Percentiles rank a stretch among this genome's conserved stretches.
Conservation (phyloP, 75 land plant genomes). For the Picea glauca region DNA sequence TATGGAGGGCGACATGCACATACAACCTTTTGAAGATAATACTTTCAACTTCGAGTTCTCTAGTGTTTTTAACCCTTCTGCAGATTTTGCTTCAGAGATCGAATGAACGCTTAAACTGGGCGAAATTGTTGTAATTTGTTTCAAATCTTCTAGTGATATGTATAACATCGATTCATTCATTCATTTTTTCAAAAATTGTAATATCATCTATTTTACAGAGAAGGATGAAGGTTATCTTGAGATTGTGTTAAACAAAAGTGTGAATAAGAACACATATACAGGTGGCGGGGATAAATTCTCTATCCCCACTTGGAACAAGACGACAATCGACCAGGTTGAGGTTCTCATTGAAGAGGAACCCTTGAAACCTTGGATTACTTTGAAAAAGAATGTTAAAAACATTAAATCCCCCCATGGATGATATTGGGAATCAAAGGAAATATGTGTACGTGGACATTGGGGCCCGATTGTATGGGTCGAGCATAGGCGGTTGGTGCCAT, state of each 20-base stretch:
- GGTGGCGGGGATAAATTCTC: conserved; percentile 66
- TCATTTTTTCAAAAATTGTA: conserved; percentile 24
- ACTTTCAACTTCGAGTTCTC: conserved; percentile 29
- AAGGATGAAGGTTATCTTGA: conserved; percentile 23
- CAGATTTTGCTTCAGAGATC: conserved; percentile 19
- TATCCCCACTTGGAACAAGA: conserved; percentile 14
- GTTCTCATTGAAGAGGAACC: conserved; percentile 55
- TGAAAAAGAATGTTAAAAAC: conserved; percentile 4
- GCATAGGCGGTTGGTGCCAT: conserved; percentile 61
- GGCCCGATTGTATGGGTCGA: conserved; percentile 21
- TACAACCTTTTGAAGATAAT: conserved; percentile 12
- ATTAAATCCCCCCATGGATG: conserved; percentile 40
- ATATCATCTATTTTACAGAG: conserved; percentile 29
- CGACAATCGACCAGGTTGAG: conserved; percentile 32
- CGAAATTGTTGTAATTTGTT: conserved; percentile 40
- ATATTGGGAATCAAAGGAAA: conserved; percentile 34
- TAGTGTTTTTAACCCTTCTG: conserved; percentile 20
- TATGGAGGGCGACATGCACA: not conserved
- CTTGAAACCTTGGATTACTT: not conserved
- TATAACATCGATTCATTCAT: conserved; percentile 37
- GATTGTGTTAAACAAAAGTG: conserved; percentile 25
- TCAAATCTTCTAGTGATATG: conserved; percentile 50
- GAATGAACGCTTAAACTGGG: conserved; percentile 39
- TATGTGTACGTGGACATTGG: conserved; percentile 64
- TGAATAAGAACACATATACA: conserved; percentile 20